Evolutionary conservation across 768 basidiomycete genomes (phyloP).

Genomic region (Rossbeevera mucosa): DNA sequence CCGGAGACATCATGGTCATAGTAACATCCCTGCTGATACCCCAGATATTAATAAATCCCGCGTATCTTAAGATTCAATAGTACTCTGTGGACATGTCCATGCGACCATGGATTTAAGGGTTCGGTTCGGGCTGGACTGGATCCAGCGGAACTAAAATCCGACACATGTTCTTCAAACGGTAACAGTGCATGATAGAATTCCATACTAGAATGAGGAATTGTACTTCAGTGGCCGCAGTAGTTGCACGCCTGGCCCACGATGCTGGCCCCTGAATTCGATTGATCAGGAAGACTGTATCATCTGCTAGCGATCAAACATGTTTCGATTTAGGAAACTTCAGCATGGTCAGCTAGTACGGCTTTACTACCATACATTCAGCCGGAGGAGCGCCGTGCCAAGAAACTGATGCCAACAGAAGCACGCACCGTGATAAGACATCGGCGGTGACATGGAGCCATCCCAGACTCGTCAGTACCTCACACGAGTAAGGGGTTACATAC

Average conservation of each 20-base stretch:
- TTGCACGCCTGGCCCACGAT: too few species aligned
- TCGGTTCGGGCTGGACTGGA: not conserved
- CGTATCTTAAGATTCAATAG: not conserved
- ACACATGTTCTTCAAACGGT: not conserved
- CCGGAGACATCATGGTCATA: not conserved
- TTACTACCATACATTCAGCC: not conserved
- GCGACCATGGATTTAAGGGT: not conserved
- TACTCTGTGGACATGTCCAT: not conserved
- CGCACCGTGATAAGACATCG: not conserved
- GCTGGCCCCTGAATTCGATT: too few species aligned
- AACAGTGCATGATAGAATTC: not conserved
- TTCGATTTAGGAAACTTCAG: too few species aligned
- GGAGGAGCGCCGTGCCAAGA: not conserved
- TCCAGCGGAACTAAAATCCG: not conserved
- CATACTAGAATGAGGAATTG: not conserved
- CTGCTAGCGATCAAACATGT: too few species aligned
- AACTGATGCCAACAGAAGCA: not conserved
- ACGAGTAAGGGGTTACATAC: not conserved
- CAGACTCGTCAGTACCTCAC: not conserved
- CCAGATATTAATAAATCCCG: not conserved
- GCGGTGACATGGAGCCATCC: not conserved
- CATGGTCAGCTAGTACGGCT: too few species aligned
- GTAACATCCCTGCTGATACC: not conserved
- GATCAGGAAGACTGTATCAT: too few species aligned
- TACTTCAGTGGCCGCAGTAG: not conserved